phyloP scores from a whole-genome alignment of 768 basidiomycete species.

The Calocybe cyanea region DNA sequence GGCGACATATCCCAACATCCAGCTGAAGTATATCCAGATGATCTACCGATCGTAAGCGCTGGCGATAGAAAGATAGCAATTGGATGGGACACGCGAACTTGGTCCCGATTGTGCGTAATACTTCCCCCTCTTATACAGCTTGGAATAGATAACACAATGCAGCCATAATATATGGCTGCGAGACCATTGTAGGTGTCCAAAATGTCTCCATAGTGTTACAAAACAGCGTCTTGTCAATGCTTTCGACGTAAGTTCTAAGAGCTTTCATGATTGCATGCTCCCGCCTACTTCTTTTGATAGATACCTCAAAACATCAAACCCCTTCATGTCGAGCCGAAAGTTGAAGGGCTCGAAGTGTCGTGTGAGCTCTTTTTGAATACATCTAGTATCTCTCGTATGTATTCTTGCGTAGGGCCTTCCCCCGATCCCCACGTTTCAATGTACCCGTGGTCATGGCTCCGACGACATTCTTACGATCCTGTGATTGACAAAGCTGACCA shows the following conservation, averaged over 20 bases:
- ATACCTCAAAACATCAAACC: slow-evolving; percentile 76
- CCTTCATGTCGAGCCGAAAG: slow-evolving; percentile 46
- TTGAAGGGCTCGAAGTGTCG: slow-evolving; percentile 65
- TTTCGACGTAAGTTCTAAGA: slow-evolving; percentile 57
- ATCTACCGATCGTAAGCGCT: slow-evolving; percentile 50
- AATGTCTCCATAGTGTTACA: slow-evolving; percentile 83
- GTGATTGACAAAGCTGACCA: slow-evolving; percentile 29
- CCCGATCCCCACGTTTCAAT: slow-evolving; percentile 67
- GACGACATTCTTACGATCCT: slow-evolving; percentile 78
- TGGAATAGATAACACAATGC: slow-evolving; percentile 6
- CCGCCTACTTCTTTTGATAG: slow-evolving; percentile 32
- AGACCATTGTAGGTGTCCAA: slow-evolving; percentile 87
- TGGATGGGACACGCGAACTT: slow-evolving; percentile 67
- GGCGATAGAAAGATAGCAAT: slow-evolving; percentile 63
- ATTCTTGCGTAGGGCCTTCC: slow-evolving; percentile 43
- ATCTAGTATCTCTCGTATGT: not conserved
- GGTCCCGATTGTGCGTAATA: slow-evolving; percentile 74
- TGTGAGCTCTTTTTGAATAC: slow-evolving; percentile 45
- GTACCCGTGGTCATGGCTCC: slow-evolving; percentile 88
- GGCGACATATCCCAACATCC: slow-evolving; percentile 16
- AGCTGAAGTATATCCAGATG: slow-evolving; percentile 29
- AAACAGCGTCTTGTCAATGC: slow-evolving; percentile 90
- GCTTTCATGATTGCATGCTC: slow-evolving; percentile 1
- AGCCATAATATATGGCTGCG: slow-evolving; percentile 91
- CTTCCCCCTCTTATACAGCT: not conserved